Conservation (phyloP, 306 rosid genomes). For the Pterocarpus macrocarpus region DNA sequence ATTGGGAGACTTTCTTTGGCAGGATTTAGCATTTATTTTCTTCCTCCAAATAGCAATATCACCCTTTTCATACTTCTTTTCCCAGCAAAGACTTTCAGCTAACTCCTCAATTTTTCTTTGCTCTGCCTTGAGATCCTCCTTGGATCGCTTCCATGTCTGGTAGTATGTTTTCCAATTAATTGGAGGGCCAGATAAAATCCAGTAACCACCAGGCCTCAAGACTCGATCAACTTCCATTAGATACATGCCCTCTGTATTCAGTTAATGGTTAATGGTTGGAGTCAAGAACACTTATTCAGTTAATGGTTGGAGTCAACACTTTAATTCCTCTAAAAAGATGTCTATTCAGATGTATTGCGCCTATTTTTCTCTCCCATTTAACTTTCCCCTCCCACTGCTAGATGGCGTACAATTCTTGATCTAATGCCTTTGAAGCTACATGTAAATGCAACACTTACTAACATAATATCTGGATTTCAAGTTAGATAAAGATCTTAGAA, state of each 20-base stretch:
- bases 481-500: constrained; percentile 30
- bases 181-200: constrained; percentile 98
- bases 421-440: constrained; percentile 14
- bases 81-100: constrained; percentile 96
- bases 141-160: constrained; percentile 82
- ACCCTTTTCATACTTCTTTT: constrained; percentile 95
- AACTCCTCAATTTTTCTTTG: constrained; percentile 83
- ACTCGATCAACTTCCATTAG: constrained; percentile 98
- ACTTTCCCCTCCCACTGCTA: constrained; percentile 1
- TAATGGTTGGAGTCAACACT: constrained; percentile 30
- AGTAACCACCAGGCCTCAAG: constrained; percentile 96
- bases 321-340: constrained; percentile 23
- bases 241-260: constrained; percentile 80
- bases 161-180: constrained; percentile 98
- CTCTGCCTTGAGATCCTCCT: constrained; percentile 89
- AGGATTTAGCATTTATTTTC: constrained; percentile 70
- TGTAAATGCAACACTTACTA: constrained; percentile 26
- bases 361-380: neutral
- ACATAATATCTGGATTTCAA: constrained; percentile 20
- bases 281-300: constrained; percentile 49
- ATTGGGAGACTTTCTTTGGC: constrained; percentile 62
- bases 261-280: constrained; percentile 24
- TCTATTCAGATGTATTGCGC: constrained; percentile 25
- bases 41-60: constrained; percentile 95
- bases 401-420: constrained; percentile 20